A percentile compares a stretch with the other conserved stretches of the same genome.
These are phyloP conservation scores for Oehlia diaphana DNA, from an alignment of 192 early-diverging fungal genomes.

Conservation along the genomic window DNA sequence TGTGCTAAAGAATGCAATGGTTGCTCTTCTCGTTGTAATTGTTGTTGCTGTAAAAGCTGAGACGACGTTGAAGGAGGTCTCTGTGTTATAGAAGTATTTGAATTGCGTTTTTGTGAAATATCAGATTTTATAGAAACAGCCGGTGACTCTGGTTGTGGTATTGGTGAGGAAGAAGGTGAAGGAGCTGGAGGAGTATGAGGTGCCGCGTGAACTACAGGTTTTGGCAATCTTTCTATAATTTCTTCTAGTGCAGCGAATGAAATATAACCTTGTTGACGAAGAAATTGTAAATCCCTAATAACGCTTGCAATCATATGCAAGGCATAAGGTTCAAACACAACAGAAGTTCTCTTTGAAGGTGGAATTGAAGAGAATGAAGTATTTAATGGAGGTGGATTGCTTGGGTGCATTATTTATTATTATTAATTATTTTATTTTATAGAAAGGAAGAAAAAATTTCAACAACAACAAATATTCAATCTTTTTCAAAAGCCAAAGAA, in stretches of 20 bases:
- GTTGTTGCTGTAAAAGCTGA: background rate
- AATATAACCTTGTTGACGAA: slow-evolving; percentile 1
- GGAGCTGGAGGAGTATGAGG: background rate
- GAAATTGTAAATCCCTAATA: slow-evolving; percentile 1
- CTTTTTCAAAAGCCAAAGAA: no score
- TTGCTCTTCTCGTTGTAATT: background rate
- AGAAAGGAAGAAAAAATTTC: no score
- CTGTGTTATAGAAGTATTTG: background rate
- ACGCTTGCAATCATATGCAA: background rate
- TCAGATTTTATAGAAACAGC: background rate
- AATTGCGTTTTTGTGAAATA: background rate
- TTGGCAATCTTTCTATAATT: slow-evolving; percentile 5
- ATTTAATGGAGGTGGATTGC: background rate
- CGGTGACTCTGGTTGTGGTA: background rate
- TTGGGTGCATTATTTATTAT: background rate
- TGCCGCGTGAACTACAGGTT: background rate
- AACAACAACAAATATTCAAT: no score
- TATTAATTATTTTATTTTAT: no score
- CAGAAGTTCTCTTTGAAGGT: background rate
- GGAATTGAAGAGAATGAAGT: background rate
- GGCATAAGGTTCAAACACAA: background rate
- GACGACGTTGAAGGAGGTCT: background rate
- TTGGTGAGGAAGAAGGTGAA: background rate
- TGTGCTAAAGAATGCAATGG: background rate
- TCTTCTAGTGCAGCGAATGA: background rate